Base-by-base conservation (phyloP, 257 asterid species). In the Solanum sitiens region DNA sequence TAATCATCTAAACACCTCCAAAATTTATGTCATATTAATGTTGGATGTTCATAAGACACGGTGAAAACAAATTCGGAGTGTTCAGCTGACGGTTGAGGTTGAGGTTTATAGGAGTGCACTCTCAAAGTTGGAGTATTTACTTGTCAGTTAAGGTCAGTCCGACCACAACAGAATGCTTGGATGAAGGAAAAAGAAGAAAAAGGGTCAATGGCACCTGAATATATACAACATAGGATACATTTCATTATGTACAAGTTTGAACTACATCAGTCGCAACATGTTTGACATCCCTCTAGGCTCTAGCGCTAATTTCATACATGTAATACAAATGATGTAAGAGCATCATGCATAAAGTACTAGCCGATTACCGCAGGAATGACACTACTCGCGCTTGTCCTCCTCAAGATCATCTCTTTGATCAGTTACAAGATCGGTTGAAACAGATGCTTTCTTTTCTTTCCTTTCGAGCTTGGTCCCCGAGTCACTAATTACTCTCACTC, bases 351-450 rank as follows among this genome's bases (percentile, higher is more conserved):
- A 50, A 82, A 47, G 39, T 82, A 18, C 32, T 18, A 50, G 39
- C 44, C 44, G 0, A 9, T 82, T 82, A 33, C 44, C 39, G 7
- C 12, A 16, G 67, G 40, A 12, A 63, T 83, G 16, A 83, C 63
- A 27, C 89, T 90, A 91, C 68, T 88, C 91, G 35, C 74, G 77
- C 87, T 88, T 91, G 89, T 89, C 92, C 92, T 88, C 93, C 88
- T 89, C 89, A 4, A 70, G 50, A 25, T 91, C 92, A 87, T 88
- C 91, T 83, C 87, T 75, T 59, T 33, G 77, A 39, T 59, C 89
- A 25, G 59, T 32, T 33, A 25, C 53, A 84, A 85, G 85, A 47
- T 88, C 93, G 3, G 85, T 80, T 42, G 86, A 53, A 25, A 86
- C 77, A 63, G 85, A 79, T 1, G 86, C 88, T 77, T 67, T 89